Evolutionary conservation across 2,329 filamentous ascomycete species (phyloP).

Genomic region (Fusarium scirpi): DNA sequence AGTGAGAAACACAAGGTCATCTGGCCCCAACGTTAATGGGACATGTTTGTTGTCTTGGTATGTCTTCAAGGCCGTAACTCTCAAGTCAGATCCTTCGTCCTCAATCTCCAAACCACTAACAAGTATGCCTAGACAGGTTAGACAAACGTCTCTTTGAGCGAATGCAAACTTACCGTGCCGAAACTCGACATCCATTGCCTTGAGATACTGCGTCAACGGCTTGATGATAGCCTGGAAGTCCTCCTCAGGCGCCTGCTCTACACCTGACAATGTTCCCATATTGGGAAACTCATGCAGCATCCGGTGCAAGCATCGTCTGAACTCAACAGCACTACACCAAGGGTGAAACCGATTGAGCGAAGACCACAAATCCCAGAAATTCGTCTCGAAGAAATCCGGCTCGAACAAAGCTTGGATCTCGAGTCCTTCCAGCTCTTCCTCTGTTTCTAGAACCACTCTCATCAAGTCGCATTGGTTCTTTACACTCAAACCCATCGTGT

Average conservation of each 20-base stretch:
- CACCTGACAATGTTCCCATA: conserved; percentile 43
- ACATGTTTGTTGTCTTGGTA: conserved; percentile 35
- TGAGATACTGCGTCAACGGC: conserved; percentile 44
- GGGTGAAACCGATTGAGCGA: conserved; percentile 47
- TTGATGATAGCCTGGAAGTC: conserved; percentile 47
- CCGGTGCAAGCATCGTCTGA: conserved; percentile 43
- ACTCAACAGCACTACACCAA: conserved; percentile 48
- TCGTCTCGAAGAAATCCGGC: conserved; percentile 46
- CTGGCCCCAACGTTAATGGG: conserved; percentile 16
- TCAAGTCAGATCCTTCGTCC: conserved; percentile 34
- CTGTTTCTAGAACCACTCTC: conserved; percentile 46
- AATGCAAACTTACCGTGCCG: conserved; percentile 36
- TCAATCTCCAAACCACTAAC: conserved; percentile 45
- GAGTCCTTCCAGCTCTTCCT: conserved; percentile 43
- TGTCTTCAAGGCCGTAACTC: conserved; percentile 39
- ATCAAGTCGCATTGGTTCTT: conserved; percentile 48
- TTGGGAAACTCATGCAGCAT: conserved; percentile 48
- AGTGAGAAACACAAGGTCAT: conserved; percentile 40
- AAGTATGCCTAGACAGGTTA: conserved; percentile 40
- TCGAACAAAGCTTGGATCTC: conserved; percentile 46
- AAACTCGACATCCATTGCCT: conserved; percentile 46
- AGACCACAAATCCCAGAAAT: conserved; percentile 47
- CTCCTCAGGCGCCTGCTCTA: conserved; percentile 45
- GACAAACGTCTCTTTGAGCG: not conserved
- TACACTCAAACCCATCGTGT: conserved; percentile 46